Conservation (phyloP, 495 filamentous ascomycete species). For the Ascobolus immersus region DNA sequence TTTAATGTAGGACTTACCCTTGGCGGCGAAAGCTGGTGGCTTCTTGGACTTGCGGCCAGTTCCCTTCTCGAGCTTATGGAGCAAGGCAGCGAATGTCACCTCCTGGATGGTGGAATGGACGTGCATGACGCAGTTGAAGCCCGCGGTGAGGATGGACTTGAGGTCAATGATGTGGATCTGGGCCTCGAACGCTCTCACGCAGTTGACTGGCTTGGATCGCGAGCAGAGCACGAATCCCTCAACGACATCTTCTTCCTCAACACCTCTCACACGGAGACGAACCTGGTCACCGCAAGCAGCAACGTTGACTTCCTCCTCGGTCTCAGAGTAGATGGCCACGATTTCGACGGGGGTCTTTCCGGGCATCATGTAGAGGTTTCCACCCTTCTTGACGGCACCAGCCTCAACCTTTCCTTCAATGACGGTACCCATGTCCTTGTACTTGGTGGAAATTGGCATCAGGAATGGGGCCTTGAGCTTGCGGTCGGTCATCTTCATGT, state of each 20-base stretch:
- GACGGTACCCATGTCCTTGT: conserved; percentile 93
- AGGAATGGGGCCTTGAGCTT: conserved; percentile 97
- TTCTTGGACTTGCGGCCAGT: conserved; percentile 84
- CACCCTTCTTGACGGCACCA: conserved; percentile 70
- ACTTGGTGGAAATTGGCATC: conserved; percentile 93
- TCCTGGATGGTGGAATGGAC: conserved; percentile 87
- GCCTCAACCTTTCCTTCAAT: conserved; percentile 92
- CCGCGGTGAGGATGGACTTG: conserved; percentile 72
- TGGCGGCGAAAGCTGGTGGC: conserved; percentile 74
- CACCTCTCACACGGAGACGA: conserved; percentile 66
- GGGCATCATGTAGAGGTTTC: conserved; percentile 74
- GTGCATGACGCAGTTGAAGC: conserved; percentile 77
- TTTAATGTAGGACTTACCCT: conserved; percentile 35
- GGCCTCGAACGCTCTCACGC: conserved; percentile 72
- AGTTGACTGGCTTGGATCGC: conserved; percentile 71
- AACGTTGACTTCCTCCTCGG: conserved; percentile 62
- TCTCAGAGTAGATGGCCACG: conserved; percentile 74
- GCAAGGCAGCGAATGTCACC: conserved; percentile 57
- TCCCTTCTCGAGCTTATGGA: conserved; percentile 92
- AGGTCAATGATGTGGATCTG: conserved; percentile 91
- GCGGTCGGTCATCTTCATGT: conserved; percentile 74
- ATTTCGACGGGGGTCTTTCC: conserved; percentile 58
- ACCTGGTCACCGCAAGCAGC: conserved; percentile 88
- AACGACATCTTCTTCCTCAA: conserved; percentile 90
- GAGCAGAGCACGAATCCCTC: conserved; percentile 96